These are phyloP conservation scores for Zalaria obscura DNA, from an alignment of 2,329 filamentous ascomycete species.

Conservation along the genomic window DNA sequence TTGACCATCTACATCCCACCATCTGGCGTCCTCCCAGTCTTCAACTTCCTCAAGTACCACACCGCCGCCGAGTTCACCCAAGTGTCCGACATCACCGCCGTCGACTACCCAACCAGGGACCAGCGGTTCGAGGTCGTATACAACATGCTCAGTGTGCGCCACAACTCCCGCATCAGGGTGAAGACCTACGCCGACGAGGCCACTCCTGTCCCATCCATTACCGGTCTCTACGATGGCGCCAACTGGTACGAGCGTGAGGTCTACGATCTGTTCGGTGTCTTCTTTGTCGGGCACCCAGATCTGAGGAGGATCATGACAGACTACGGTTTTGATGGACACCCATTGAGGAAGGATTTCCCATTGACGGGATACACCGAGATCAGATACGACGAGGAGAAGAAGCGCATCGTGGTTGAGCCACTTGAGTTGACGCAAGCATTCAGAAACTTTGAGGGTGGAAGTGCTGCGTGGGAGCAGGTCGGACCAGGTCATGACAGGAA, in stretches of 20 bases:
- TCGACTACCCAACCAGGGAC: constrained; percentile 90
- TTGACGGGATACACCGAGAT: constrained; percentile 97
- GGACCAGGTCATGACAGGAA: constrained; percentile 61
- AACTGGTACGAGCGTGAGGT: constrained; percentile 99
- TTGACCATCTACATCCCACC: constrained; percentile 66
- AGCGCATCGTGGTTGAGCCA: constrained; percentile 95
- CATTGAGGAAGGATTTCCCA: constrained; percentile 93
- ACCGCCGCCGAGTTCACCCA: constrained; percentile 94
- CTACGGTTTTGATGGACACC: constrained; percentile 97
- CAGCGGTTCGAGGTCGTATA: constrained; percentile 97
- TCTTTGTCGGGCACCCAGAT: constrained; percentile 92
- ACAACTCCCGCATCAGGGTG: constrained; percentile 92
- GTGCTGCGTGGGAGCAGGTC: constrained; percentile 49
- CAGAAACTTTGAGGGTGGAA: constrained; percentile 83
- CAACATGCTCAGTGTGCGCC: constrained; percentile 87
- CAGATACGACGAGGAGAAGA: constrained; percentile 98
- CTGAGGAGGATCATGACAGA: constrained; percentile 97
- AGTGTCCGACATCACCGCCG: constrained; percentile 80
- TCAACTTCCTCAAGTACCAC: constrained; percentile 94
- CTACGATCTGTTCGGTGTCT: constrained; percentile 94
- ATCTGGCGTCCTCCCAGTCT: constrained; percentile 75
- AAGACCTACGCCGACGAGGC: constrained; percentile 99
- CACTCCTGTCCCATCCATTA: constrained; percentile 80
- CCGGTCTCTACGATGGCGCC: constrained; percentile 77
- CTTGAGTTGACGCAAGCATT: constrained; percentile 96